Base-by-base conservation (phyloP, 75 land plant genomes). In the Cupressus sempervirens region DNA sequence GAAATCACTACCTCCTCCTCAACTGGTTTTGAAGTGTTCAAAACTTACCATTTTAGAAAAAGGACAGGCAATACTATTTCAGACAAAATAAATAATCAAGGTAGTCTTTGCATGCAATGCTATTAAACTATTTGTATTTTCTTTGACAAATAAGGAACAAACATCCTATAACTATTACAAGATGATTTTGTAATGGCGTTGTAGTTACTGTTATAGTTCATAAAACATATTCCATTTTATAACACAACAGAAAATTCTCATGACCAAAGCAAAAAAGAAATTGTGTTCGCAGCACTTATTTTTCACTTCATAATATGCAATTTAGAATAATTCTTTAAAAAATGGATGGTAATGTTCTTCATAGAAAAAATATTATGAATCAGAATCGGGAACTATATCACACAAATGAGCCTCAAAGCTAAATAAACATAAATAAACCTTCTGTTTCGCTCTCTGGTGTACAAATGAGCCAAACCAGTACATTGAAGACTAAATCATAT, bases 391-490 rank as follows among this genome's bases (percentile, higher is more conserved):
- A 43, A 43, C 48, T 11, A 45, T 45, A 79, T 45, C 81, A 79
- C 81, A 79, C 50, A 45, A n/a, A 4, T 10, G 14, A 43, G 81
- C 81, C 81, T 79, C 81, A 26, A 79, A 12, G 81, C 81, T 79
- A 45, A 79, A 79, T 10, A 45, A 79, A 41, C 7, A 43, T 43
- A 43, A 79, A 43, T 43, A 43, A 79, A 43, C 30, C 81, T 79
- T 45, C 12, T 12, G 52, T 43, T 79, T 45, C 36, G 52, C 50
- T 79, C 81, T 45, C 48, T 26, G 52, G 46, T 79, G 15, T n/a
- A 79, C 46, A 79, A 79, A 79, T 45, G 81, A 79, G 52, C 81
- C 81, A 79, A 45, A 45, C 48, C 81, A 79, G 81, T 79, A 43
- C 81, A 45, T 30, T 79, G 50, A 79, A 41, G 81, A 79, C 81